Evolutionary conservation across 23 red algal genomes (phyloP).

Genomic region (Chondrus crispus): DNA sequence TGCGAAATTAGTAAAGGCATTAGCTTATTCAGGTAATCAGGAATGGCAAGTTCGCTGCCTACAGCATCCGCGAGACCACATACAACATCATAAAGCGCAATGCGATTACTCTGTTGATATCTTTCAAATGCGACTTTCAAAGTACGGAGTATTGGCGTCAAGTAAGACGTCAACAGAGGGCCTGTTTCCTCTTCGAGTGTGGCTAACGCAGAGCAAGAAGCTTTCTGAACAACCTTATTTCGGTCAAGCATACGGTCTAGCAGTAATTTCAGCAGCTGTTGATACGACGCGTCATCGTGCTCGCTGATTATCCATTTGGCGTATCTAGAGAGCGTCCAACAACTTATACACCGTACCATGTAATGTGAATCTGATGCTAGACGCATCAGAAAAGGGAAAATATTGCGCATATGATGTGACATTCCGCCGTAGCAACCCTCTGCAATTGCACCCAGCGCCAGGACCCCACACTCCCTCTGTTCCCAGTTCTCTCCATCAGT

Average conservation of each 20-base stretch:
- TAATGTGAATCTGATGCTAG: slow-evolving; percentile 57
- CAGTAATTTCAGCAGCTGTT: slow-evolving; percentile 57
- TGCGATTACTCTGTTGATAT: slow-evolving; percentile 77
- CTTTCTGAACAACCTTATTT: slow-evolving; percentile 84
- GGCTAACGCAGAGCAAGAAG: slow-evolving; percentile 84
- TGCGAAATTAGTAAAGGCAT: slow-evolving; percentile 62
- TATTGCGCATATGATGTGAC: slow-evolving; percentile 21
- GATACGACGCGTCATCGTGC: slow-evolving; percentile 33
- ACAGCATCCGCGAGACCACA: slow-evolving; percentile 70
- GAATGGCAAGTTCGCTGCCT: slow-evolving; percentile 59
- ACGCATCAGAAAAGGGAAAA: slow-evolving; percentile 59
- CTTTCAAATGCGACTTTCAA: slow-evolving; percentile 60
- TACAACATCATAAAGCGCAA: slow-evolving; percentile 69
- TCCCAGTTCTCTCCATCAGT: slow-evolving; percentile 53
- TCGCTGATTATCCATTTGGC: slow-evolving; percentile 69
- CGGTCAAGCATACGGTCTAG: slow-evolving; percentile 59
- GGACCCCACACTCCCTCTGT: slow-evolving; percentile 73
- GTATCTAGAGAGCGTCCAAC: slow-evolving; percentile 85
- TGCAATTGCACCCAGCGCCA: slow-evolving; percentile 85
- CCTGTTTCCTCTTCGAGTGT: slow-evolving; percentile 68
- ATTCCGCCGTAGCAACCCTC: slow-evolving; percentile 82
- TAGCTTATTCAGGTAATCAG: slow-evolving; percentile 42
- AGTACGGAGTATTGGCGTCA: slow-evolving; percentile 54
- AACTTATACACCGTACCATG: slow-evolving; percentile 80
- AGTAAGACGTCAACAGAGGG: slow-evolving; percentile 39